Conservation (phyloP, 2,329 filamentous ascomycete species). For the Sclerotinia minor region DNA sequence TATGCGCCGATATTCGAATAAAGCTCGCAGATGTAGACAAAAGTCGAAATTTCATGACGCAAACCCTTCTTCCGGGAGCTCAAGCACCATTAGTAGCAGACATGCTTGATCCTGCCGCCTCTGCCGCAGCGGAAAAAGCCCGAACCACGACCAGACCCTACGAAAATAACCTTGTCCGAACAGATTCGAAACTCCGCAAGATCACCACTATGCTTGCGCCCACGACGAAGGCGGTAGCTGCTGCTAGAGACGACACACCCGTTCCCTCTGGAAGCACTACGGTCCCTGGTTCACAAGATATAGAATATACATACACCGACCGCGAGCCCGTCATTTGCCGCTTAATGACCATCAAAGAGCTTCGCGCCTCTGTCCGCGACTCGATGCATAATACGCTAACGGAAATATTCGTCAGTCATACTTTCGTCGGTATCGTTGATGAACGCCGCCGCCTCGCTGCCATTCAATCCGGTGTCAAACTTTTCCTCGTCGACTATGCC, state of each 20-base stretch:
- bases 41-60: conserved; percentile 90
- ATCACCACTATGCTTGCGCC: conserved; percentile 94
- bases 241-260: conserved; percentile 33
- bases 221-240: conserved; percentile 38
- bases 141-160: conserved; percentile 62
- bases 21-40: conserved; percentile 86
- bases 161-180: conserved; percentile 87
- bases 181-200: conserved; percentile 84
- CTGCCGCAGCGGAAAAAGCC: conserved; percentile 22
- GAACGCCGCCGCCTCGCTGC: conserved; percentile 83
- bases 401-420: conserved; percentile 83
- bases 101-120: conserved; percentile 30
- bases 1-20: conserved; percentile 77
- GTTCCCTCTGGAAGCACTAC: conserved; percentile 24
- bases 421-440: conserved; percentile 92
- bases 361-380: conserved; percentile 78
- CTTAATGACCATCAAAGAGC: conserved; percentile 80
- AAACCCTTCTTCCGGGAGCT: conserved; percentile 78
- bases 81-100: conserved; percentile 41
- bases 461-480: conserved; percentile 87
- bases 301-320: conserved; percentile 71
- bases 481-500: conserved; percentile 92
- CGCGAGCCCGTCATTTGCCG: conserved; percentile 69
- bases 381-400: conserved; percentile 82
- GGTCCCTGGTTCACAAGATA: conserved; percentile 46